phyloP scores from a whole-genome alignment of 2,329 filamentous ascomycete genomes.

The Pseudogymnoascus sp. region DNA sequence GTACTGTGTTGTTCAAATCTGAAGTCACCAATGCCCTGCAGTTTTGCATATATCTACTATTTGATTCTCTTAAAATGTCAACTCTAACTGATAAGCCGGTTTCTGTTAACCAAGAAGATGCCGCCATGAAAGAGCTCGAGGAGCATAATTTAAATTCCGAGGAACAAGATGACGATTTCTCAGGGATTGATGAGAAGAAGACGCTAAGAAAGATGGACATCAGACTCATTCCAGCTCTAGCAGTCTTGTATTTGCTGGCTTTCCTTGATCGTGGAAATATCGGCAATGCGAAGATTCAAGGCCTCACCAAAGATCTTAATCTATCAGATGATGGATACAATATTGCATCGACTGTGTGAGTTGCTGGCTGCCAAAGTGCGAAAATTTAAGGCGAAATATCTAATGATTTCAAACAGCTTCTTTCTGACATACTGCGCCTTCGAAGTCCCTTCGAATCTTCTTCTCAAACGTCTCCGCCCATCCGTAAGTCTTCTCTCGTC shows the following conservation, averaged over 20 bases:
- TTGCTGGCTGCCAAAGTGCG: neutral
- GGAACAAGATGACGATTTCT: neutral
- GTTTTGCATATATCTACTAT: neutral
- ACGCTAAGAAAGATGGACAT: neutral
- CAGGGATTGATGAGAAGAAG: neutral
- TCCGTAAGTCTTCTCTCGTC: neutral
- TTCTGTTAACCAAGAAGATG: neutral
- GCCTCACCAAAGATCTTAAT: constrained; percentile 12
- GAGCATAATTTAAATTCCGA: neutral
- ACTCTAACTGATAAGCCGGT: neutral
- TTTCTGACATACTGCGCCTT: constrained; percentile 50
- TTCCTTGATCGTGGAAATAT: constrained; percentile 73
- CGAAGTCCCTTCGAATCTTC: constrained; percentile 58
- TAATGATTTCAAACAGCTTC: constrained; percentile 48
- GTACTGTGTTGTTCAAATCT: neutral
- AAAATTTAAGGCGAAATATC: constrained; percentile 53
- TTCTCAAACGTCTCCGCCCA: constrained; percentile 51
- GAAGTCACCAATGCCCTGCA: neutral
- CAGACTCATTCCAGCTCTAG: constrained; percentile 35
- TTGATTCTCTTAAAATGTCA: neutral
- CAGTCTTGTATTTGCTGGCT: constrained; percentile 40
- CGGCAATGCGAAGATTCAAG: constrained; percentile 47
- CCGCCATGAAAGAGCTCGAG: neutral
- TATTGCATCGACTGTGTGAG: constrained; percentile 33
- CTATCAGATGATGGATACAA: neutral